Evolutionary conservation across 2,329 filamentous ascomycete species (phyloP).

Genomic region (Verticillium nonalfalfae): DNA sequence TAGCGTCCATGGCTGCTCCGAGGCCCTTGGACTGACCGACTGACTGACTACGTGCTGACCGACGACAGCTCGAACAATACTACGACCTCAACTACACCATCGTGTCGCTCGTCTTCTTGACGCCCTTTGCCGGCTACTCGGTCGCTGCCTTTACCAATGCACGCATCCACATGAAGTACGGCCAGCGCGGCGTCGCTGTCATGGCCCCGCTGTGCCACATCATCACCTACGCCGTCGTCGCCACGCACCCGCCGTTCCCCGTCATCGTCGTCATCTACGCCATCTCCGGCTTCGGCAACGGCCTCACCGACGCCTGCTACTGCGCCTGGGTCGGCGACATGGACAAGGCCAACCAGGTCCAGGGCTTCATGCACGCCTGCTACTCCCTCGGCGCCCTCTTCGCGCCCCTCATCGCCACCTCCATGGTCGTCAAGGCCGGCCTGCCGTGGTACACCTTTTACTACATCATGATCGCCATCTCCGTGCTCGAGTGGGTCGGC

Average conservation of each 20-base stretch:
- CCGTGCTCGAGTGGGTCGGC: conserved; percentile 48
- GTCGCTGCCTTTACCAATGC: conserved; percentile 56
- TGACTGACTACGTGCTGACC: not conserved
- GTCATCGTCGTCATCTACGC: conserved; percentile 57
- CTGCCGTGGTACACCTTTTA: conserved; percentile 65
- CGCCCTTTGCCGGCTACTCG: conserved; percentile 58
- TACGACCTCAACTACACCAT: conserved; percentile 54
- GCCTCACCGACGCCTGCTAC: conserved; percentile 48
- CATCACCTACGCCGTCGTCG: conserved; percentile 52
- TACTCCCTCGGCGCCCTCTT: conserved; percentile 62
- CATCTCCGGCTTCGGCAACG: conserved; percentile 62
- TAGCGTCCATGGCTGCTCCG: no score
- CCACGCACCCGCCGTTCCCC: conserved; percentile 42
- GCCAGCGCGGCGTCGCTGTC: conserved; percentile 61
- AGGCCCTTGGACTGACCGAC: not conserved
- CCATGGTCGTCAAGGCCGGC: conserved; percentile 53
- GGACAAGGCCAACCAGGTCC: conserved; percentile 60
- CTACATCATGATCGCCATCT: conserved; percentile 57
- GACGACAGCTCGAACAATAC: conserved; percentile 48
- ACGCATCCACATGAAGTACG: conserved; percentile 50
- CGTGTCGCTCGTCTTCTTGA: conserved; percentile 58
- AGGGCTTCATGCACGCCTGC: conserved; percentile 59
- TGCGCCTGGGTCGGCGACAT: conserved; percentile 54
- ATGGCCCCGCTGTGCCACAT: conserved; percentile 56
- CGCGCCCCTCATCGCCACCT: conserved; percentile 59